A percentile compares a stretch with the other conserved stretches of the same genome.
Conservation (phyloP, 208 protist species). For the Polymyxa betae region DNA sequence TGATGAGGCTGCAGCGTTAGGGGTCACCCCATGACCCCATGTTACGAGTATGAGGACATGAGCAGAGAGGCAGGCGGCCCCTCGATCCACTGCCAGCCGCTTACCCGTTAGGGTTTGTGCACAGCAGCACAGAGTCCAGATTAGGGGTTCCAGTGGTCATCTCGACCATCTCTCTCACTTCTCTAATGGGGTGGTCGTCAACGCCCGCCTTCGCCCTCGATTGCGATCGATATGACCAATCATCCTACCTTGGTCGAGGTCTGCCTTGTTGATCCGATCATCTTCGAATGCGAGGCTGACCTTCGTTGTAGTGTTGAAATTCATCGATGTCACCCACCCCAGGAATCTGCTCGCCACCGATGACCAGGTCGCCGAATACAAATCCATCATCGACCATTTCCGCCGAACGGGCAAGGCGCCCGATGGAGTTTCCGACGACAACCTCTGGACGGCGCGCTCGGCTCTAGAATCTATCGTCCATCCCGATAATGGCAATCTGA, state of each 20-base stretch:
- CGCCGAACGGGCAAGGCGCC: background rate
- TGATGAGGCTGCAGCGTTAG: too few species aligned
- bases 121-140: too few species aligned
- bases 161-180: too few species aligned
- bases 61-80: too few species aligned
- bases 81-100: too few species aligned
- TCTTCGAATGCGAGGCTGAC: background rate
- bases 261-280: background rate
- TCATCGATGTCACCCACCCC: constrained; percentile 34
- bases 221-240: constrained; percentile 9
- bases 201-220: background rate
- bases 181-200: too few species aligned
- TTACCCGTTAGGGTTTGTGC: too few species aligned
- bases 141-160: too few species aligned
- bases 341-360: background rate
- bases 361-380: background rate
- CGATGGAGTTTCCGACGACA: background rate
- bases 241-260: constrained; percentile 16
- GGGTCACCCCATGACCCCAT: too few species aligned
- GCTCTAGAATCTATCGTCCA: constrained; percentile 3
- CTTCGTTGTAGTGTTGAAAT: constrained; percentile 28
- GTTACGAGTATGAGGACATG: too few species aligned
- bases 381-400: background rate
- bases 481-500: constrained; percentile 33
- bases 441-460: background rate